Percentiles rank a stretch among this genome's conserved stretches.
Evolutionary conservation across 345 rosid species (phyloP).

Genomic region (Aurinia saxatilis): DNA sequence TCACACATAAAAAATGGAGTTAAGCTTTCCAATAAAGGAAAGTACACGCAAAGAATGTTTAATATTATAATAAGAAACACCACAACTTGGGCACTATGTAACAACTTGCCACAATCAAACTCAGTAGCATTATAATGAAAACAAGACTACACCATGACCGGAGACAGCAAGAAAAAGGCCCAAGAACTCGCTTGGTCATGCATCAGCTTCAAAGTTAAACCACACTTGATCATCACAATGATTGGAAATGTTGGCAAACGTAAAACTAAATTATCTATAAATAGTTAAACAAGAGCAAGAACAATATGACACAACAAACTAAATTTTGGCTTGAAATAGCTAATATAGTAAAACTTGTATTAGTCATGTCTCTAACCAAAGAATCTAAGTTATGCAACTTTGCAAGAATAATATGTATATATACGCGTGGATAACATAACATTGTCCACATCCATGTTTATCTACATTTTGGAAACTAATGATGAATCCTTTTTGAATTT

Average conservation of each 20-base stretch:
- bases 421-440: not conserved
- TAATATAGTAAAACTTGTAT: not conserved
- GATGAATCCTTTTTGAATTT: constrained; percentile 16
- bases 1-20: not conserved
- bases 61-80: not conserved
- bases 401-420: constrained; percentile 3
- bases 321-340: not conserved
- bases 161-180: not conserved
- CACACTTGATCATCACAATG: not conserved
- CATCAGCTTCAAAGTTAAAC: not conserved
- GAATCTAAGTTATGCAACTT: constrained; percentile 9
- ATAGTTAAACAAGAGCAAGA: not conserved
- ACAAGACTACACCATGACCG: not conserved
- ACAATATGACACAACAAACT: not conserved
- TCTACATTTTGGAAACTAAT: constrained; percentile 18
- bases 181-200: not conserved
- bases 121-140: not conserved
- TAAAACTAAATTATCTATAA: not conserved
- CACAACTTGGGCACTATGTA: constrained; percentile 22
- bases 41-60: not conserved
- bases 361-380: not conserved
- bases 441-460: constrained; percentile 13
- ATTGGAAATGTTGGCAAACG: not conserved
- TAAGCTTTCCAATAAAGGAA: not conserved
- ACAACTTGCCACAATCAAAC: constrained; percentile 16